phyloP scores from a whole-genome alignment of 768 basidiomycete species.

The Artomyces pyxidatus region DNA sequence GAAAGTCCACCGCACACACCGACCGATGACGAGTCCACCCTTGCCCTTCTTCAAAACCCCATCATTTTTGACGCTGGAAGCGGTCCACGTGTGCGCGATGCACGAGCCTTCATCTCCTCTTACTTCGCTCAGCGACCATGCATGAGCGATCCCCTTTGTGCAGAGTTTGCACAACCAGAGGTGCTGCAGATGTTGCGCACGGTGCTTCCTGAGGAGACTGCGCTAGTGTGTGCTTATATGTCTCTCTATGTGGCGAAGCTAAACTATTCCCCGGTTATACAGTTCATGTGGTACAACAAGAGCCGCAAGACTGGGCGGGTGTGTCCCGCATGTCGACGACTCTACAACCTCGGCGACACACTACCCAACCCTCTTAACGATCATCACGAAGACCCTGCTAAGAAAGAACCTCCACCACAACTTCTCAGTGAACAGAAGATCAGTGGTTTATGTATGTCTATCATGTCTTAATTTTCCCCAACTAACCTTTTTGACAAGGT shows the following conservation, averaged over 20 bases:
- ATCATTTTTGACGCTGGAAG: slow-evolving; percentile 74
- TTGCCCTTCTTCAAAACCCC: slow-evolving; percentile 28
- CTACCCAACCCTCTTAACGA: slow-evolving; percentile 35
- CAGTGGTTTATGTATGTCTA: slow-evolving; percentile 65
- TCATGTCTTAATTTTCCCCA: neutral
- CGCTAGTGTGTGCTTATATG: slow-evolving; percentile 44
- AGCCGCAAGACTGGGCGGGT: slow-evolving; percentile 61
- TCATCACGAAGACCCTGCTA: slow-evolving; percentile 11
- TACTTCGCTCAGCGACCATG: slow-evolving; percentile 62
- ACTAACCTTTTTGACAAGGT: slow-evolving; percentile 32
- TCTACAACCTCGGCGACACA: slow-evolving; percentile 63
- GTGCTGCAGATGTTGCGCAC: slow-evolving; percentile 65
- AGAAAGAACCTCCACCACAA: slow-evolving; percentile 23
- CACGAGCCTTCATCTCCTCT: slow-evolving; percentile 56
- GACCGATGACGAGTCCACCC: slow-evolving; percentile 11
- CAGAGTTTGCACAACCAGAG: slow-evolving; percentile 71
- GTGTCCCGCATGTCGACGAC: slow-evolving; percentile 69
- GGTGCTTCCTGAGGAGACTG: slow-evolving; percentile 63
- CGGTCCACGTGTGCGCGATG: slow-evolving; percentile 65
- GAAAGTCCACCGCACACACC: no score
- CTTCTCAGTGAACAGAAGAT: slow-evolving; percentile 56
- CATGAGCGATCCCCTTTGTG: slow-evolving; percentile 57
- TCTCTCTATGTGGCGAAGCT: neutral
- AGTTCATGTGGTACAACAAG: slow-evolving; percentile 86
- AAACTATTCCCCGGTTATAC: neutral